Percentiles rank a stretch among this genome's conserved stretches.
Evolutionary conservation across 192 early-diverging fungal genomes (phyloP).

Genomic region (Thamnidium elegans): DNA sequence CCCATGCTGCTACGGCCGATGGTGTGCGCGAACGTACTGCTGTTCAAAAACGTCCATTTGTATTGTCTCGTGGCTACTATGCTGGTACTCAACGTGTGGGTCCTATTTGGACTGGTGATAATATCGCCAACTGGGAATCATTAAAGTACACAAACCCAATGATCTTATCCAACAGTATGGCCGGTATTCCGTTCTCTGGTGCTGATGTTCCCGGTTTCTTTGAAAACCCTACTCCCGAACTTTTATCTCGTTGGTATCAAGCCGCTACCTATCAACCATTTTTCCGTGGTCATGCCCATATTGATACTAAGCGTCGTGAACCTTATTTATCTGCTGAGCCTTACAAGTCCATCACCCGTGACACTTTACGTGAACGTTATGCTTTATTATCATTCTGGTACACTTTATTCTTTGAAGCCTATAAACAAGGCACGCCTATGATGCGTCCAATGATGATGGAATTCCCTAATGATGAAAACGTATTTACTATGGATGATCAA

Average conservation of each 20-base stretch:
- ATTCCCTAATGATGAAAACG: constrained; percentile 74
- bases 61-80: constrained; percentile 95
- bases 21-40: constrained; percentile 67
- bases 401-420: constrained; percentile 84
- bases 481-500: constrained; percentile 82
- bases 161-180: constrained; percentile 81
- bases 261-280: constrained; percentile 93
- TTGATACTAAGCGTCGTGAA: constrained; percentile 95
- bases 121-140: constrained; percentile 86
- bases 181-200: constrained; percentile 89
- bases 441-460: constrained; percentile 88
- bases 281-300: constrained; percentile 96
- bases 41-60: constrained; percentile 78
- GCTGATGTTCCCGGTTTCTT: constrained; percentile 95
- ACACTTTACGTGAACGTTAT: constrained; percentile 81
- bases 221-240: constrained; percentile 84
- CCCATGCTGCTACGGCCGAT: constrained; percentile 81
- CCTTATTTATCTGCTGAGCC: constrained; percentile 95
- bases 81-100: constrained; percentile 93
- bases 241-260: constrained; percentile 99
- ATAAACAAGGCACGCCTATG: constrained; percentile 71
- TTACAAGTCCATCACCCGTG: constrained; percentile 72
- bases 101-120: constrained; percentile 99
- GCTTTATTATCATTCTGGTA: constrained; percentile 88
- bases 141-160: constrained; percentile 81